Base-by-base conservation (phyloP, 768 basidiomycete species). In the Jaapia argillacea region DNA sequence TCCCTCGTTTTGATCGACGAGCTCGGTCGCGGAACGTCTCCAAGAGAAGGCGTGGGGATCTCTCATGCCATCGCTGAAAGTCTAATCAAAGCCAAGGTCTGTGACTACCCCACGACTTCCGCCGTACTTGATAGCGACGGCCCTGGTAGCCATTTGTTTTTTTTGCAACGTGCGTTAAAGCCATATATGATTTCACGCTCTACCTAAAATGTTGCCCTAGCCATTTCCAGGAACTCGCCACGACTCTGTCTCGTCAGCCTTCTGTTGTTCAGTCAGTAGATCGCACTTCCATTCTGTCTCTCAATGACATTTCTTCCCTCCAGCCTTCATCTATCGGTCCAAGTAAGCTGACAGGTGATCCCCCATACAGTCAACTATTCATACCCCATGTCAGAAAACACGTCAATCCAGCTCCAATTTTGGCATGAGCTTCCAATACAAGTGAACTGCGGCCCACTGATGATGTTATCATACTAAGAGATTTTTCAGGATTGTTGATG, bases 1-100 rank as follows among this genome's bases (percentile, higher is more conserved):
- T 78, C 82, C 0, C 65, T 97, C n/a, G 71, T 96, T 3, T 60
- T 97, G 6, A 75, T 98, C 12, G 96, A 99, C 56, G 96, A 99
- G 59, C 70, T 98, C 4, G 94, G 94, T 0, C 73, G 92, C 24
- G 94, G 94, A 1, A 98, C 94, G 1, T 84, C 87, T 2, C 82
- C 92, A 0, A 63, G 68, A 24, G 94, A 85, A 63, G 94, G 75
- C 6, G 64, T 85, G 13, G 88, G 86, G 3, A 85, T 91, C 46
- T 78, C 85, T 1, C 81, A 88, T 61, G 86, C 88, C 12, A 85
- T 90, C 52, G 86, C 75, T 13, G 90, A 81, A 64, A 85, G 64
- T 56, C 74, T 81, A 44, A 80, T 97, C 51, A 66, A 65, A 40
- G 64, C 73, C 38, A 86, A 85, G 68, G 92, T 85, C 24, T 31